Conservation (phyloP, 495 filamentous ascomycete species). For the Penicillium desertorum region DNA sequence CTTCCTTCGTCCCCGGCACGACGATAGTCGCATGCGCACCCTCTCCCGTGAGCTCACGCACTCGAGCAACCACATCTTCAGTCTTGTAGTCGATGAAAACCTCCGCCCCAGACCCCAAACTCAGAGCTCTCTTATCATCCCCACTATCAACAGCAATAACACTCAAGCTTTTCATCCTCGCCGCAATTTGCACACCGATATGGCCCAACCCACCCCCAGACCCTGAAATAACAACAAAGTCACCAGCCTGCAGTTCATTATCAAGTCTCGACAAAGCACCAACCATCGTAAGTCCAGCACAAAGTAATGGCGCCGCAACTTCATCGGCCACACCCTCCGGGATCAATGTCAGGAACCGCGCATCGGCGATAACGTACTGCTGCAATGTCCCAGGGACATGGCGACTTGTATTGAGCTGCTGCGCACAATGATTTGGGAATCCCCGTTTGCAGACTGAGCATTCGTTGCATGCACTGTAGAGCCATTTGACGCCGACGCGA, state of each 20-base stretch:
- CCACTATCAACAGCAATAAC: slow-evolving; percentile 40
- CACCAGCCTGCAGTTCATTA: slow-evolving; percentile 22
- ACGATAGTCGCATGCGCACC: slow-evolving; percentile 36
- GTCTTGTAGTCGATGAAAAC: slow-evolving; percentile 33
- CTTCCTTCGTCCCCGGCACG: slow-evolving; percentile 28
- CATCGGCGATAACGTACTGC: slow-evolving; percentile 36
- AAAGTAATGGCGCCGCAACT: slow-evolving; percentile 36
- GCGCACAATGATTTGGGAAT: slow-evolving; percentile 29
- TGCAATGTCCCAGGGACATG: slow-evolving; percentile 42
- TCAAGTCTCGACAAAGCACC: slow-evolving; percentile 30
- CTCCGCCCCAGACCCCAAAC: slow-evolving; percentile 32
- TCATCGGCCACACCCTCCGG: slow-evolving; percentile 29
- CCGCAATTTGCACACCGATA: slow-evolving; percentile 37
- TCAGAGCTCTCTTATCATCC: slow-evolving; percentile 30
- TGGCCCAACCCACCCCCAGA: slow-evolving; percentile 41
- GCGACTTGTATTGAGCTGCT: slow-evolving; percentile 38
- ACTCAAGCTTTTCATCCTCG: slow-evolving; percentile 26
- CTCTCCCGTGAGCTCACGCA: slow-evolving; percentile 32
- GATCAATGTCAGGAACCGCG: slow-evolving; percentile 30
- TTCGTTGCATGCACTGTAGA: slow-evolving; percentile 35
- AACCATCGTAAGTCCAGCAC: slow-evolving; percentile 37
- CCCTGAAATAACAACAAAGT: slow-evolving; percentile 38
- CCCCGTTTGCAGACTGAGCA: slow-evolving; percentile 39
- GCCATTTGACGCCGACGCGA: slow-evolving; percentile 43
- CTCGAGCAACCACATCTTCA: slow-evolving; percentile 28